Percentiles rank a stretch among this genome's conserved stretches.
phyloP scores from a whole-genome alignment of 176 grass and related monocot genomes.

The Juncus inflexus region DNA sequence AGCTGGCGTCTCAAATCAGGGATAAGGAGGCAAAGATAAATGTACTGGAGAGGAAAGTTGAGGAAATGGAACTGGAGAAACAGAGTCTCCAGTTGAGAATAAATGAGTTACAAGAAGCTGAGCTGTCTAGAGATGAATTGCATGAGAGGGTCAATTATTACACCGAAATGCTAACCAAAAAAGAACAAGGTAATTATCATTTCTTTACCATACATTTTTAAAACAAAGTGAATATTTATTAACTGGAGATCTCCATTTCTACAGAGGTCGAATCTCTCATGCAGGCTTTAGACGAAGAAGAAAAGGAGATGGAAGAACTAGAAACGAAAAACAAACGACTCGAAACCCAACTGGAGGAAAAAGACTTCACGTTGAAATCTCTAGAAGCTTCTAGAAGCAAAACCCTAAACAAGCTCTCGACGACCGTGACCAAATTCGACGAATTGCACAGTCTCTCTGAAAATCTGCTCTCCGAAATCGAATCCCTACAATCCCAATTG shows the following conservation, averaged over 20 bases:
- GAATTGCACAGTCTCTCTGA: conserved; percentile 93
- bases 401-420: conserved; percentile 65
- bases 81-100: conserved; percentile 46
- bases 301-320: conserved; percentile 71
- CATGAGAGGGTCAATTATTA: conserved; percentile 55
- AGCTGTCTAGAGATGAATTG: conserved; percentile 47
- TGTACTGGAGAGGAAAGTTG: conserved; percentile 66
- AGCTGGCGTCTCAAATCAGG: conserved; percentile 83
- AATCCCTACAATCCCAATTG: conserved; percentile 84
- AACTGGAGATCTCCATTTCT: conserved; percentile 11
- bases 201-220: neutral
- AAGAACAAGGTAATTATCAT: conserved; percentile 69
- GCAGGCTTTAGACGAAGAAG: conserved; percentile 99
- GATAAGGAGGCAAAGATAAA: conserved; percentile 48
- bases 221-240: conserved; percentile 1
- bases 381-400: conserved; percentile 78
- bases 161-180: conserved; percentile 66
- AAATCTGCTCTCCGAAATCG: conserved; percentile 82
- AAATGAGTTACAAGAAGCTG: conserved; percentile 52
- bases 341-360: conserved; percentile 66
- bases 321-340: conserved; percentile 61
- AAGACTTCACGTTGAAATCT: conserved; percentile 56
- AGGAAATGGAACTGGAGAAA: conserved; percentile 62
- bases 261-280: conserved; percentile 91
- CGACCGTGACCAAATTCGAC: conserved; percentile 85